These are phyloP conservation scores for Cryphonectria nitschkei DNA, from an alignment of 2,329 filamentous ascomycete species.

Conservation along the genomic window DNA sequence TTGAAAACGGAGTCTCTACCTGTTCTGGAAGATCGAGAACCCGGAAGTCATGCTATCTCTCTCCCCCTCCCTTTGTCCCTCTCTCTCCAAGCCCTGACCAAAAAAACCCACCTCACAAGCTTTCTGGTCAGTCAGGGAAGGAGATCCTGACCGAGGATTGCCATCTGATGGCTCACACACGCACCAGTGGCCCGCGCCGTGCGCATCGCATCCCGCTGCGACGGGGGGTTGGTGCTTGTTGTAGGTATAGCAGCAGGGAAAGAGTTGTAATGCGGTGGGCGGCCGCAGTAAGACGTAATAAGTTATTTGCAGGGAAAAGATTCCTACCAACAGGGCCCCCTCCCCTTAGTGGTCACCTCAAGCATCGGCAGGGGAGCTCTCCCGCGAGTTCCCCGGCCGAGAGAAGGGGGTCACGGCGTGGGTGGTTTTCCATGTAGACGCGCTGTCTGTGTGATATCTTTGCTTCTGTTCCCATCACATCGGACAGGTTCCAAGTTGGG, in stretches of 20 bases:
- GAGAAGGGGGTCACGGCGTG: neutral
- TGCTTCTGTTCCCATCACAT: no score
- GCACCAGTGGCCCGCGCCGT: constrained; percentile 23
- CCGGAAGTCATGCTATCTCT: neutral
- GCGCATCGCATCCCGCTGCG: constrained; percentile 11
- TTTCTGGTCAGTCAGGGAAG: neutral
- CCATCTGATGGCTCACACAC: neutral
- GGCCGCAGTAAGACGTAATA: constrained; percentile 3
- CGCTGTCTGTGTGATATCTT: neutral
- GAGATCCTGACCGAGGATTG: constrained; percentile 13
- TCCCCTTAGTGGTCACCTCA: neutral
- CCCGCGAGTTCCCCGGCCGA: constrained; percentile 8
- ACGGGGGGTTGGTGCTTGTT: constrained; percentile 5
- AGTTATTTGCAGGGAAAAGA: neutral
- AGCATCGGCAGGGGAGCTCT: neutral
- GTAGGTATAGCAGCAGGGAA: no score
- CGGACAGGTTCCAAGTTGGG: no score
- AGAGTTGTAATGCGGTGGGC: neutral
- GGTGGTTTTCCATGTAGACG: neutral
- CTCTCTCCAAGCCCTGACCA: no score
- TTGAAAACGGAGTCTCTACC: neutral
- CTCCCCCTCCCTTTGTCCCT: no score
- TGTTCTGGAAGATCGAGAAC: neutral
- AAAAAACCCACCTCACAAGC: no score
- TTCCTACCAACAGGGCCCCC: neutral